Conservation (phyloP, 2,329 filamentous ascomycete genomes). For the Colletotrichum melonis region DNA sequence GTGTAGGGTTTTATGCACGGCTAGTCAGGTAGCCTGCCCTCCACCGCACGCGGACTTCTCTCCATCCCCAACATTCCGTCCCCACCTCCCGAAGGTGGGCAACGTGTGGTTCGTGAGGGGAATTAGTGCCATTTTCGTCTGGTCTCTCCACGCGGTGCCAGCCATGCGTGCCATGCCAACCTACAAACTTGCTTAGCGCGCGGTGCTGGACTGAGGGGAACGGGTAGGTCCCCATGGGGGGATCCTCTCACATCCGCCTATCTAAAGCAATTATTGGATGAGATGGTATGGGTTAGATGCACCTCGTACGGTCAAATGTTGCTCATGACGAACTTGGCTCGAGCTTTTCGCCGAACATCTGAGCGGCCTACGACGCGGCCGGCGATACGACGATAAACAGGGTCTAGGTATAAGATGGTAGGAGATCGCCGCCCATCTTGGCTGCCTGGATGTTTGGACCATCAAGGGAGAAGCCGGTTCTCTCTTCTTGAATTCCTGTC, state of each 20-base stretch:
- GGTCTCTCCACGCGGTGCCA: not conserved
- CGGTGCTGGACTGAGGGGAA: not conserved
- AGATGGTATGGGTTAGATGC: not conserved
- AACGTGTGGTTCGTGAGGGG: not conserved
- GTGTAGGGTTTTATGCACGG: not conserved
- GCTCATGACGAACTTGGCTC: constrained; percentile 12
- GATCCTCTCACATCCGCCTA: not conserved
- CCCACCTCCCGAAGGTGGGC: constrained; percentile 1
- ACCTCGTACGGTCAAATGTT: not conserved
- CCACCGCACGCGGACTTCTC: constrained; percentile 8
- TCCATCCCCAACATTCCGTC: not conserved
- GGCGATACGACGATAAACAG: not conserved
- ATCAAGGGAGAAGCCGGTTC: not conserved
- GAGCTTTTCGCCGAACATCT: not conserved
- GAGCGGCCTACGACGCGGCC: not conserved
- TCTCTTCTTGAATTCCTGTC: not conserved
- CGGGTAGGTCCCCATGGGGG: constrained; percentile 1
- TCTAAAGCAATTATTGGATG: constrained; percentile 9
- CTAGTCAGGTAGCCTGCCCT: not conserved
- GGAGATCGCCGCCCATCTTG: not conserved
- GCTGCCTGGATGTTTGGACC: not conserved
- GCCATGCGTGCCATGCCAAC: not conserved
- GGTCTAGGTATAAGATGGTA: constrained; percentile 19
- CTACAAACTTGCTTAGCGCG: not conserved
- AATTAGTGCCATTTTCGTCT: not conserved